Percentiles rank a stretch among this genome's conserved stretches.
Conservation (phyloP, 2,329 filamentous ascomycete species). For the Arthrobotrys musiformis region DNA sequence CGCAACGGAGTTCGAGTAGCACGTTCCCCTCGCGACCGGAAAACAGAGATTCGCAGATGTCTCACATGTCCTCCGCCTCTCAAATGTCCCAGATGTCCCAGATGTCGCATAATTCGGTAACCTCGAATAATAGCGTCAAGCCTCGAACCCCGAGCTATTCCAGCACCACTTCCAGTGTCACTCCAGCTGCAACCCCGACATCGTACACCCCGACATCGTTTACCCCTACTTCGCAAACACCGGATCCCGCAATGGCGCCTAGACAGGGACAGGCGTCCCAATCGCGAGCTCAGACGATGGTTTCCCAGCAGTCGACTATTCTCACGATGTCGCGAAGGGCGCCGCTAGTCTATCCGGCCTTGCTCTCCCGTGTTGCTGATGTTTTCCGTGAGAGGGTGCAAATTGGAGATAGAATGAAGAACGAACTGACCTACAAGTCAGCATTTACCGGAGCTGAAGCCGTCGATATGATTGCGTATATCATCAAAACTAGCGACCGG, state of each 20-base stretch:
- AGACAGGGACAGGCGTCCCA: constrained; percentile 19
- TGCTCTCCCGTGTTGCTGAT: constrained; percentile 91
- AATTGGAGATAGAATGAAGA: constrained; percentile 89
- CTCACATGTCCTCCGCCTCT: constrained; percentile 23
- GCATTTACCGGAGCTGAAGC: constrained; percentile 95
- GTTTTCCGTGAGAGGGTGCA: constrained; percentile 90
- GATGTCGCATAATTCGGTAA: constrained; percentile 33
- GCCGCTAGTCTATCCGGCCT: constrained; percentile 90
- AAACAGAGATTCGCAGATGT: constrained; percentile 53
- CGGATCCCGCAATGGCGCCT: constrained; percentile 51
- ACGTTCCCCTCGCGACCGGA: constrained; percentile 49
- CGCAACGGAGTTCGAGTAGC: constrained; percentile 56
- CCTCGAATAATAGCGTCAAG: constrained; percentile 63
- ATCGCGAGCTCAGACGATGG: constrained; percentile 58
- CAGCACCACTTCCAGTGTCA: constrained; percentile 61
- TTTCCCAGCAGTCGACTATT: constrained; percentile 58
- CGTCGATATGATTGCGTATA: constrained; percentile 93
- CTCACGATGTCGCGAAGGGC: constrained; percentile 66
- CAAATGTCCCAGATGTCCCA: constrained; percentile 49
- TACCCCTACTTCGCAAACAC: constrained; percentile 32
- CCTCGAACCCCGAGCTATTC: constrained; percentile 61
- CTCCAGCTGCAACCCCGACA: constrained; percentile 44
- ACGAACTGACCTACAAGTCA: constrained; percentile 96
- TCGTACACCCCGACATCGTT: constrained; percentile 10
- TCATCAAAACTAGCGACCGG: constrained; percentile 95